phyloP scores from a whole-genome alignment of 202 grass and related monocot species.

The Carex sylvatica region DNA sequence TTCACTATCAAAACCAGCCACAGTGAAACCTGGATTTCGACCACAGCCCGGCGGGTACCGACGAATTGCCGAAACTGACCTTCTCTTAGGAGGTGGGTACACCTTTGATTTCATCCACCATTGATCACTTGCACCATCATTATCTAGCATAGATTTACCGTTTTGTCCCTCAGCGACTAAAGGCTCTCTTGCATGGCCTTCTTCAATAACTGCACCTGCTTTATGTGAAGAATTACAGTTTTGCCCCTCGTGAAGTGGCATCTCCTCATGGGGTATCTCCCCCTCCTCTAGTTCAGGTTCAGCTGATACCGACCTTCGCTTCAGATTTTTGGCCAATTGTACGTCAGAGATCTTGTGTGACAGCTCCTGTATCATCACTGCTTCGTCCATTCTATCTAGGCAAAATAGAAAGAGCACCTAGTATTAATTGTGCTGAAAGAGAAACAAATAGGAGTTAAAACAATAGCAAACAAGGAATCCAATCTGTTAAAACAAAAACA shows the following conservation, averaged over 20 bases:
- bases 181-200: not conserved
- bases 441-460: not conserved
- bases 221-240: not conserved
- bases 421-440: not conserved
- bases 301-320: not conserved
- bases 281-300: not conserved
- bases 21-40: not conserved
- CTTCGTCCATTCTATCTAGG: not conserved
- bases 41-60: slow-evolving; percentile 38
- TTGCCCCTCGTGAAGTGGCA: not conserved
- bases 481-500: not conserved
- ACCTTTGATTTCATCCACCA: slow-evolving; percentile 26
- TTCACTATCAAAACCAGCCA: slow-evolving; percentile 13
- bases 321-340: slow-evolving; percentile 13
- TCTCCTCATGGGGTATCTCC: not conserved
- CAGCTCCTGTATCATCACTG: not conserved
- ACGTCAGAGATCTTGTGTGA: not conserved
- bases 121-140: not conserved
- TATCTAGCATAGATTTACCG: not conserved
- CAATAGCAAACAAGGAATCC: too few relatives aligned
- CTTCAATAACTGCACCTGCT: not conserved
- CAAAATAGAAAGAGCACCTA: not conserved
- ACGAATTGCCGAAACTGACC: slow-evolving; percentile 22
- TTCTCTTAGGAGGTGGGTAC: slow-evolving; percentile 35
- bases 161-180: not conserved